Base-by-base conservation (phyloP, 2,329 filamentous ascomycete species). In the Hypomyces rosellus region DNA sequence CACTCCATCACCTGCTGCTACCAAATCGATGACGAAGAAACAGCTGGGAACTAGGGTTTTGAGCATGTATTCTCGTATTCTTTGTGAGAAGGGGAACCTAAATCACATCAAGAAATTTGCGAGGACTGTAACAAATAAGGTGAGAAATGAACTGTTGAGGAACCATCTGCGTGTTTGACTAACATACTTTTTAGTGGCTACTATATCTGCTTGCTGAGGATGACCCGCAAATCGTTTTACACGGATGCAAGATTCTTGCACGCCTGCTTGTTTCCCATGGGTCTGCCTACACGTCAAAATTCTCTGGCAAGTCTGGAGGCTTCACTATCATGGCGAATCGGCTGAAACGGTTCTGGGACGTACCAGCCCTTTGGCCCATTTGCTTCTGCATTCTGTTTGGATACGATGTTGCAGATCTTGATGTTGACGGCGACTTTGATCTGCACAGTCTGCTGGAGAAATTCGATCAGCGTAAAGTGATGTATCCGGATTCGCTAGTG, bases 101-200 rank as follows among this genome's bases (percentile, higher is more conserved):
- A 74, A 74, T 13, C 83, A 86, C 54, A 86, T 96, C 50, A 82
- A 85, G 62, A 93, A 90, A 60, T 97, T 99, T 73, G 89, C 90
- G 5, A 88, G 86, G 62, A 95, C 92, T 1, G 92, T 99, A 8
- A 96, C 92, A 18, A 96, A 95, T 59, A 96, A 96, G 78, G 88
- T 89, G 73, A 61, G 63, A 52, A 48, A 51, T 13, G 11, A 15
- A 46, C 5, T 16, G 34, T 56, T 63, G 50, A 66, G 14, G 36
- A 16, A 6, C 13, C 13, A 6, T n/a, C 12, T n/a, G 36, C 8
- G 16, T n/a, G 14, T 16, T 38, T n/a, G 14, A 25, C 40, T 22
- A 7, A 22, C 13, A 9, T 14, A 42, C 18, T 5, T 20, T 20
- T 3, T 57, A 92, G 85, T 96, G 91, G 91, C 78, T 96, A 13